phyloP scores from a whole-genome alignment of 1,139 yeast species.

The Sugiyamaella grinbergsii region DNA sequence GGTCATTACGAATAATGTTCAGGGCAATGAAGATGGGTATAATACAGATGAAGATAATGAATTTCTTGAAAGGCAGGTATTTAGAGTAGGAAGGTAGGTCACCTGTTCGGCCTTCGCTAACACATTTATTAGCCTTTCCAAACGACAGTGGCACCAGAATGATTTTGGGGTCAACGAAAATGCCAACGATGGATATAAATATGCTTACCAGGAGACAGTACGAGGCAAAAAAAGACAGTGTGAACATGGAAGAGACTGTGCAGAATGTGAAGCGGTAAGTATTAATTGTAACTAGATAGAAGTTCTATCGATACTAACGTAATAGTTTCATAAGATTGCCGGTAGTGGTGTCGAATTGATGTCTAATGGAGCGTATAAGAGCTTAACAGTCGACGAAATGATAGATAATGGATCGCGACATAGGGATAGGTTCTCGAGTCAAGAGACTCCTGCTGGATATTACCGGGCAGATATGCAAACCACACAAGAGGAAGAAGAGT shows the following conservation, averaged over 20 bases:
- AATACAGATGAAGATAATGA: constrained; percentile 15
- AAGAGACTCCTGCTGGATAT: constrained; percentile 40
- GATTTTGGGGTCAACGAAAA: constrained; percentile 37
- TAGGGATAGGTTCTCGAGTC: constrained; percentile 32
- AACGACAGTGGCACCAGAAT: constrained; percentile 30
- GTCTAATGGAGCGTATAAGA: constrained; percentile 1
- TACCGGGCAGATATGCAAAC: constrained; percentile 41
- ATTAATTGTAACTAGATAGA: not conserved
- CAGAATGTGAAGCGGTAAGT: constrained; percentile 32
- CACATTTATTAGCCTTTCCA: constrained; percentile 13
- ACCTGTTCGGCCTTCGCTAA: not conserved
- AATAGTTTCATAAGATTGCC: constrained; percentile 33
- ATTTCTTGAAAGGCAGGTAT: constrained; percentile 12
- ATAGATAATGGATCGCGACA: constrained; percentile 34
- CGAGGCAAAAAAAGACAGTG: constrained; percentile 33
- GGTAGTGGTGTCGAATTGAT: constrained; percentile 23
- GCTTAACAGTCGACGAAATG: constrained; percentile 13
- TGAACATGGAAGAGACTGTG: constrained; percentile 37
- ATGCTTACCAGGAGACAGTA: constrained; percentile 35
- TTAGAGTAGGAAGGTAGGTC: not conserved
- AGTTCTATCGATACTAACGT: not conserved
- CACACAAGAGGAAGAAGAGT: constrained; percentile 37
- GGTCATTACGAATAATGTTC: not conserved
- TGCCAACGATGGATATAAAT: constrained; percentile 29
- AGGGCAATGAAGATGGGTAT: constrained; percentile 1